Evolutionary conservation across 495 filamentous ascomycete species (phyloP), one percentile per base, ranked within the genome.

Genomic region (Podospora tetraspora): DNA sequence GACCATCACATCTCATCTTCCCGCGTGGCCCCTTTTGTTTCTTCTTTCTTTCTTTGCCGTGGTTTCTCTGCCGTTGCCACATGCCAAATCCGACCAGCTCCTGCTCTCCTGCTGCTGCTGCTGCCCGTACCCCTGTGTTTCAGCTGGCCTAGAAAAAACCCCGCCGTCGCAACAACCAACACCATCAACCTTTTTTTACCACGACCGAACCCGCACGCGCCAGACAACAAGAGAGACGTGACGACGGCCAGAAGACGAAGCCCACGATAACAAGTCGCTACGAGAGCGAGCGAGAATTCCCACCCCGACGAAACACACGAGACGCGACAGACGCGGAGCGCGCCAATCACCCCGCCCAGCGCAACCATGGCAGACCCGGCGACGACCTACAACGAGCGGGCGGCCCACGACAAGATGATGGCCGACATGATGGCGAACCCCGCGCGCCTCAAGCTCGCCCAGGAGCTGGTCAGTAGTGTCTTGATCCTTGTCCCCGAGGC

Each of bases 351-450:
- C 43, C 43, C 43, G 43, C 43, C n/a, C 13, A 8, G 4, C n/a
- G 12, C 43, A 52, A 52, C 16, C 43, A 52, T 52, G 43, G 43
- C 43, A 52, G 43, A 52, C 43, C 43, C 43, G 43, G 43, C 43
- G 59, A 5, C 25, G 21, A 22, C 19, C 16, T n/a, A 27, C 19
- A 10, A 29, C 25, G 61, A 30, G 27, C 32, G 29, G 27, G 61
- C 61, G 19, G 61, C 61, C 59, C 25, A 29, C 29, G 61, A 62
- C n/a, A 62, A 32, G 29, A 62, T 29, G 27, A 62, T 62, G 27
- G 61, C 61, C 29, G 61, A 62, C 19, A 32, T 32, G 16, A 62
- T 62, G 61, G 29, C 29, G 12, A 32, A 62, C 27, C 61, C 61
- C 19, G 27, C 61, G 61, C 61, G 61, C 7, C 27, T 32, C 10